phyloP scores from a whole-genome alignment of 164 flowering plant genomes.

The Macadamia tetraphylla region DNA sequence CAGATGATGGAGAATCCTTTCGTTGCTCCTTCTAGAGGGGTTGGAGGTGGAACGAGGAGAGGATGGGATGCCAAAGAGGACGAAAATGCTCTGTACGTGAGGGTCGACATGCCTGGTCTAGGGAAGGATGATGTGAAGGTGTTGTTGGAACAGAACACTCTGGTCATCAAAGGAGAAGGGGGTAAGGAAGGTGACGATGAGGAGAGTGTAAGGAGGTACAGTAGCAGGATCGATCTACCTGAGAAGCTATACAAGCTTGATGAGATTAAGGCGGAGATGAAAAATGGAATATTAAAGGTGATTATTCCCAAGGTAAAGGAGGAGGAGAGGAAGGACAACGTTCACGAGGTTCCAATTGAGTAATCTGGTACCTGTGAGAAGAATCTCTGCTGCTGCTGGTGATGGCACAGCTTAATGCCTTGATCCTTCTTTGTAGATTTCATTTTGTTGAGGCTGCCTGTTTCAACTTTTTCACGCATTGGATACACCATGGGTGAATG shows the following conservation, averaged over 20 bases:
- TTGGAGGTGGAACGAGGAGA: conserved; percentile 34
- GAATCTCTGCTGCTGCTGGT: too few species aligned
- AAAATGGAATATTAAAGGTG: conserved; percentile 70
- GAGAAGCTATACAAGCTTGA: conserved; percentile 38
- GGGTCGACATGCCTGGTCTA: conserved; percentile 78
- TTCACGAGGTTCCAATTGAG: conserved; percentile 46
- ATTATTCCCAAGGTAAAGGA: conserved; percentile 60
- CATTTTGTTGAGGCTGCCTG: too few species aligned
- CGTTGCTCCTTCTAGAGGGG: conserved; percentile 26
- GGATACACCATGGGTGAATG: too few species aligned
- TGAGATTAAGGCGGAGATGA: conserved; percentile 75
- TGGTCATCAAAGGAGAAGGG: conserved; percentile 54
- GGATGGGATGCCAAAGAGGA: conserved; percentile 69
- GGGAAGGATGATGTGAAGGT: conserved; percentile 61
- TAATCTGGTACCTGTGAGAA: conserved; percentile 10
- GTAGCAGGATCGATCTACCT: conserved; percentile 56
- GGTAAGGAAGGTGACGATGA: conserved; percentile 36
- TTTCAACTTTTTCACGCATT: too few species aligned
- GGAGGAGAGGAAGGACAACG: conserved; percentile 56
- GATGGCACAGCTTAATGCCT: too few species aligned
- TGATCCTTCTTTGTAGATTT: too few species aligned
- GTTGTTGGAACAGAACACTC: conserved; percentile 55
- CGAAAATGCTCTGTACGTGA: conserved; percentile 37
- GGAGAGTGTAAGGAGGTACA: conserved; percentile 35
- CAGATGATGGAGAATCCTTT: conserved; percentile 51